These are phyloP conservation scores for Aureobasidium pullulans DNA, from an alignment of 2,329 filamentous ascomycete species.

Conservation along the genomic window DNA sequence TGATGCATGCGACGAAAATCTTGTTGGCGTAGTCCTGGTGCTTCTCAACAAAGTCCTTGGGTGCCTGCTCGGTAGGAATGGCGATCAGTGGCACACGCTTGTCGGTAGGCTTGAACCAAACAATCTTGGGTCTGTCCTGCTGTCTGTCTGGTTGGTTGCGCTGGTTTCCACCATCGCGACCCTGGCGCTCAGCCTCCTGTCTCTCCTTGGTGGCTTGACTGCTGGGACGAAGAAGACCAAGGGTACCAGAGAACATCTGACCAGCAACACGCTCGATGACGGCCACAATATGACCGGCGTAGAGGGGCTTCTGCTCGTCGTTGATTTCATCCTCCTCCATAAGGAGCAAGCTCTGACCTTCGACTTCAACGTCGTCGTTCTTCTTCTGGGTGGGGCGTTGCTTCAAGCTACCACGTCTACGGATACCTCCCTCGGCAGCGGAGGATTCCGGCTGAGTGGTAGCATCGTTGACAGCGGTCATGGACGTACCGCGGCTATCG, in stretches of 20 bases:
- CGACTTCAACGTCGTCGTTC: slow-evolving; percentile 98
- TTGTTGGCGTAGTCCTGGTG: slow-evolving; percentile 96
- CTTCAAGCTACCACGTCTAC: slow-evolving; percentile 86
- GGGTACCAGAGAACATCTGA: slow-evolving; percentile 95
- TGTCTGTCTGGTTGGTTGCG: slow-evolving; percentile 72
- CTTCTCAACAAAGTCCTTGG: slow-evolving; percentile 95
- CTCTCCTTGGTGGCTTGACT: slow-evolving; percentile 99
- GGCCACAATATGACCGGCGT: slow-evolving; percentile 92
- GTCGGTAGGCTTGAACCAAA: slow-evolving; percentile 99
- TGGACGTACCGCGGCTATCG: slow-evolving; percentile 74
- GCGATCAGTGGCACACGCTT: slow-evolving; percentile 97
- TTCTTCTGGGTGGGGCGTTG: slow-evolving; percentile 99
- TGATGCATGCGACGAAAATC: slow-evolving; percentile 98
- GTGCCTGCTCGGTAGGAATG: slow-evolving; percentile 95
- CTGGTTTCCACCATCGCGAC: slow-evolving; percentile 70
- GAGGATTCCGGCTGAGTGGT: slow-evolving; percentile 51
- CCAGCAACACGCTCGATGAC: slow-evolving; percentile 95
- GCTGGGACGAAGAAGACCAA: slow-evolving; percentile 88
- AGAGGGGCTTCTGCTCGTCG: slow-evolving; percentile 94
- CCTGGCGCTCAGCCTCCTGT: slow-evolving; percentile 91
- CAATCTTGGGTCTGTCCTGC: slow-evolving; percentile 98
- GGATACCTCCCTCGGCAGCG: slow-evolving; percentile 74
- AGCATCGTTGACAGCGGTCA: slow-evolving; percentile 56
- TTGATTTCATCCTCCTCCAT: slow-evolving; percentile 99
- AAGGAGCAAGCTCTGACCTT: slow-evolving; percentile 90